Evolutionary conservation across 2,329 filamentous ascomycete species (phyloP).

Genomic region (Bisporella sp.): DNA sequence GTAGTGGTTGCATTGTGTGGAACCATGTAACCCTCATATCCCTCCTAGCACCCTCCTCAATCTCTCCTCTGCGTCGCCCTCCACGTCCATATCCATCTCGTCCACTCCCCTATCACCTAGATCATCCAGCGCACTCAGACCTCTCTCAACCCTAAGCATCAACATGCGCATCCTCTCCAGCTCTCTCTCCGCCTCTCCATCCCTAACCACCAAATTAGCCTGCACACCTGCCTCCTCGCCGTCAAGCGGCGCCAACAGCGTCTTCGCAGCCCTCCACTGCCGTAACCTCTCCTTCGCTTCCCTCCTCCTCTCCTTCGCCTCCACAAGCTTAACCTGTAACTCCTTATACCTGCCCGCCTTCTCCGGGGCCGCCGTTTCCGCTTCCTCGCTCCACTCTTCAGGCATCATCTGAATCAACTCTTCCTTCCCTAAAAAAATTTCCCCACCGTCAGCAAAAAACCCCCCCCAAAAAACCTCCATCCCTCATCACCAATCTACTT

Average conservation of each 20-base stretch:
- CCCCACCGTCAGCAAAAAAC: background rate
- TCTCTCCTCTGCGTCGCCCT: conserved; percentile 14
- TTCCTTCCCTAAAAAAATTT: conserved; percentile 10
- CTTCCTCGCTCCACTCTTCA: conserved; percentile 26
- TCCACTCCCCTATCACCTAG: conserved; percentile 9
- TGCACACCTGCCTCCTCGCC: conserved; percentile 42
- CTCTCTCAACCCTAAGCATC: conserved; percentile 50
- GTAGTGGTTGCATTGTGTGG: no score
- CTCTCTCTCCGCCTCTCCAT: conserved; percentile 59
- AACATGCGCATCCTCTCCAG: conserved; percentile 60
- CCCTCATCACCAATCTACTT: conserved; percentile 4
- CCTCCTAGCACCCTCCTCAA: conserved; percentile 5
- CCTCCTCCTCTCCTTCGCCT: conserved; percentile 40
- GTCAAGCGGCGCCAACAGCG: conserved; percentile 45
- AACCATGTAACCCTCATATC: background rate
- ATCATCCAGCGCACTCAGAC: conserved; percentile 32
- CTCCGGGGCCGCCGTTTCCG: conserved; percentile 28
- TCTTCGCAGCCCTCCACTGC: conserved; percentile 41
- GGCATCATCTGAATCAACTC: conserved; percentile 23
- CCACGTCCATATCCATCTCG: conserved; percentile 18
- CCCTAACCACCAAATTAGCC: conserved; percentile 58
- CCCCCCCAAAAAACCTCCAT: background rate
- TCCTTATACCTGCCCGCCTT: conserved; percentile 44
- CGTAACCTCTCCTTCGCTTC: conserved; percentile 35
- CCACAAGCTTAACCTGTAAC: conserved; percentile 40